Evolutionary conservation across 2,329 filamentous ascomycete genomes (phyloP), one percentile per base, ranked within the genome.

Genomic region (Sphaceloma murrayae): DNA sequence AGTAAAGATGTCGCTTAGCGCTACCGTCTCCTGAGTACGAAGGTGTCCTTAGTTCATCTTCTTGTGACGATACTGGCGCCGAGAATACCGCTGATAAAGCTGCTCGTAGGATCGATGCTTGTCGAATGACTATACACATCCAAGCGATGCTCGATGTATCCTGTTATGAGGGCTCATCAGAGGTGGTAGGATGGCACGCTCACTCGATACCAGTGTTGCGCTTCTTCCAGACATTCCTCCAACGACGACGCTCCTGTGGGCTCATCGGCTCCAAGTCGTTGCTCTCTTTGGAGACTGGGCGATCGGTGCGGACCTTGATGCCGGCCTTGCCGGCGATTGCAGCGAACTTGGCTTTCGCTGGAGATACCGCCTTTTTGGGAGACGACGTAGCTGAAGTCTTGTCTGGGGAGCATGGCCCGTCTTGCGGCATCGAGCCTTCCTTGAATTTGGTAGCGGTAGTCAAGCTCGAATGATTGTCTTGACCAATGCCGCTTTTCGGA

Each of bases 301-400:
- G 42, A 18, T 45, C 51, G n/a, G 49, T 49, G 24, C 52, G 47
- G 14, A 57, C 54, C 46, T 56, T 59, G 53, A 60, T 61, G 22
- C 63, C 64, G 46, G 67, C 64, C 49, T 64, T 68, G 56, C 64
- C 67, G 21, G 66, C 67, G 24, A 70, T 62, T 31, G 64, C 60
- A 54, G 68, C 67, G 36, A 69, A 64, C 56, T 64, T 67, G 38
- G 59, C 64, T 51, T 68, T 67, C 42, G 67, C 61, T 13, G 67
- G 67, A 5, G 66, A 68, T 1, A 46, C 34, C 16, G 49, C 48
- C 34, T 49, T 52, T 45, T 46, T 34, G 7, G 13, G 40, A 19
- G 42, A 45, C 2, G 31, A 34, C 9, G 31, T 16, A 13, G 14
- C 16, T n/a, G 42, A 27, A 5, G 19, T n/a, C 21, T 45, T 48